Evolutionary conservation across 371 early-diverging fungal genomes (phyloP), one percentile per base, ranked within the genome.

Genomic region (Zychaea mexicana): DNA sequence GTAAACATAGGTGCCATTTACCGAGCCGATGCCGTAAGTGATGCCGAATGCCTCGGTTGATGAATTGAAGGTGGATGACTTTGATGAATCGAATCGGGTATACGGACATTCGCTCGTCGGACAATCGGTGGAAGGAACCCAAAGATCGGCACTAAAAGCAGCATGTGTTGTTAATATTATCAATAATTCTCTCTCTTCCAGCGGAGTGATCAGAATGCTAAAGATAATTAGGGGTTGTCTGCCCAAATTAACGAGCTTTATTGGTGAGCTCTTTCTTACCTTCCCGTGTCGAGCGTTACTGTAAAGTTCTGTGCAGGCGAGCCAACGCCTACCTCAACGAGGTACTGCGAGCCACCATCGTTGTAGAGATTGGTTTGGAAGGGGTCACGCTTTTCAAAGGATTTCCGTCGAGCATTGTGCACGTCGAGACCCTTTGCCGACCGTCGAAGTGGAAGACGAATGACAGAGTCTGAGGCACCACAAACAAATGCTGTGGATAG

Each of bases 251-350:
- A n/a, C n/a, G n/a, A n/a, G n/a, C n/a, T n/a, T n/a, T n/a, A 42
- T 61, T 19, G 36, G 26, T 45, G 28, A 21, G 45, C 46, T 46
- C 38, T 61, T 13, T 17, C 49, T 57, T 73, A 74, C 81, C 81
- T 81, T 63, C 82, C 82, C 52, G 82, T 80, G 42, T 80, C 80
- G 9, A 80, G 38, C 31, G 76, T 71, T 0, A 80, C 77, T 5
- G 71, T 65, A 45, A 80, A 80, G 10, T 64, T 68, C 31, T 80
- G 80, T 19, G 66, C 46, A n/a, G 80, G 80, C 3, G 77, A 66
- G 8, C 80, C 80, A 39, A 80, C 60, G 57, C 66, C 63, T 15
- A 80, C 56, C 12, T 73, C 54, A 33, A 78, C 49, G 2, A 78
- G 55, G 27, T 78, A 78, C 22, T 75, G 72, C 3, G 76, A 64